Conservation (phyloP, 2,329 filamentous ascomycete species). For the Cordyceps pruinosa region DNA sequence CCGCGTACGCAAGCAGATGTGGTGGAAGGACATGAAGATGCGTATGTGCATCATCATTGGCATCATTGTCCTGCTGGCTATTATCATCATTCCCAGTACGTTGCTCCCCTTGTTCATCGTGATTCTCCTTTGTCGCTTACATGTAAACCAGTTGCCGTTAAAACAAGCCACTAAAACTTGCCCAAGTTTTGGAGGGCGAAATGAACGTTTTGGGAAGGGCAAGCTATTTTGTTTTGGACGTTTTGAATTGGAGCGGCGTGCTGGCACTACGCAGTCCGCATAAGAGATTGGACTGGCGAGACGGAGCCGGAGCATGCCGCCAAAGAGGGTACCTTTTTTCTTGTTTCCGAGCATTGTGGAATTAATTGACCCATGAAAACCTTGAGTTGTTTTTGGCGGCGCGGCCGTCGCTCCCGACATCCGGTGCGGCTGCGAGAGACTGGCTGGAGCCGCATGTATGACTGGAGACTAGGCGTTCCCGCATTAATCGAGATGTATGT, state of each 20-base stretch:
- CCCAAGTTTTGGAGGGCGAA: background rate
- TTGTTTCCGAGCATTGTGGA: constrained; percentile 29
- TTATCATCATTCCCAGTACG: constrained; percentile 76
- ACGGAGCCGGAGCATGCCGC: constrained; percentile 6
- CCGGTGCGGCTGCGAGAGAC: background rate
- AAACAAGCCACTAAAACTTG: constrained; percentile 1
- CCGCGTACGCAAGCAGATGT: constrained; percentile 95
- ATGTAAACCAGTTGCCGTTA: constrained; percentile 14
- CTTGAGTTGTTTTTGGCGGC: constrained; percentile 24
- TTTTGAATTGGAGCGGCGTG: constrained; percentile 11
- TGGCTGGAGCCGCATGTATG: constrained; percentile 33
- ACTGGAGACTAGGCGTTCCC: constrained; percentile 39
- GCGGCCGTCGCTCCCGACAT: constrained; percentile 9
- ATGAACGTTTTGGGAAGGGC: background rate
- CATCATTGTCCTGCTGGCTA: constrained; percentile 81
- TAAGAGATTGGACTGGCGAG: constrained; percentile 5
- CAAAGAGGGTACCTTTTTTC: constrained; percentile 21
- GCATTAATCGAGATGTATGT: constrained; percentile 36
- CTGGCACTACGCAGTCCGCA: constrained; percentile 1
- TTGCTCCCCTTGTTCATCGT: background rate
- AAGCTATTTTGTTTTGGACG: background rate
- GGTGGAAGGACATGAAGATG: constrained; percentile 99
- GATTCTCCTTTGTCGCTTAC: background rate
- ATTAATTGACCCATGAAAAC: constrained; percentile 26
- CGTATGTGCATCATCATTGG: constrained; percentile 90